Conservation (phyloP, 2,329 filamentous ascomycete species). For the Alternaria viburni region DNA sequence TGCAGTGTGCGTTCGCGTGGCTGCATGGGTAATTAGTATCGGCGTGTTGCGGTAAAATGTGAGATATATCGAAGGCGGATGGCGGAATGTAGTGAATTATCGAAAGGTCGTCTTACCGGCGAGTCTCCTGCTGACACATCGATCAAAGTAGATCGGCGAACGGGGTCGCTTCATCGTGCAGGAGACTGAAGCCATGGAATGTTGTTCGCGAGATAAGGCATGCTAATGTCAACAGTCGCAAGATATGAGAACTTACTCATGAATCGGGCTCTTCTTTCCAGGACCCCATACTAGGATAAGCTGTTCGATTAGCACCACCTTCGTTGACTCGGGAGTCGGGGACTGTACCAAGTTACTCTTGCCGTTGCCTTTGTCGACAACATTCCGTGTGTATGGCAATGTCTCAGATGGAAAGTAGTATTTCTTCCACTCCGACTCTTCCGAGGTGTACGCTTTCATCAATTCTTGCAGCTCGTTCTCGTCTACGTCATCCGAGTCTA, state of each 20-base stretch:
- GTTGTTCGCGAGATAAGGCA: neutral
- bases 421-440: conserved; percentile 71
- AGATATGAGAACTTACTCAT: conserved; percentile 62
- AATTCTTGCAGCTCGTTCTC: conserved; percentile 71
- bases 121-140: conserved; percentile 38
- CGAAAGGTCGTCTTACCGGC: conserved; percentile 30
- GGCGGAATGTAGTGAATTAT: no score
- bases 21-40: no score
- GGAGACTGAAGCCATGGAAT: conserved; percentile 23
- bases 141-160: conserved; percentile 34
- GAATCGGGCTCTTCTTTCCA: conserved; percentile 81
- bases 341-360: conserved; percentile 73
- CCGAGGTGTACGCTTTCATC: conserved; percentile 77
- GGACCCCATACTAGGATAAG: conserved; percentile 90
- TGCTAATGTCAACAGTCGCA: conserved; percentile 22
- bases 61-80: no score
- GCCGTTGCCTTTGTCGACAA: conserved; percentile 88
- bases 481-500: conserved; percentile 82
- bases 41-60: no score
- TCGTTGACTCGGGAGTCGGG: neutral
- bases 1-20: conserved; percentile 78
- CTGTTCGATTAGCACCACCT: conserved; percentile 52
- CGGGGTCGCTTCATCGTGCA: conserved; percentile 37
- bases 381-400: conserved; percentile 81
- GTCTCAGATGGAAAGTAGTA: conserved; percentile 77